Evolutionary conservation across 192 early-diverging fungal genomes (phyloP), one percentile per base, ranked within the genome.

Genomic region (Funneliformis geosporum): DNA sequence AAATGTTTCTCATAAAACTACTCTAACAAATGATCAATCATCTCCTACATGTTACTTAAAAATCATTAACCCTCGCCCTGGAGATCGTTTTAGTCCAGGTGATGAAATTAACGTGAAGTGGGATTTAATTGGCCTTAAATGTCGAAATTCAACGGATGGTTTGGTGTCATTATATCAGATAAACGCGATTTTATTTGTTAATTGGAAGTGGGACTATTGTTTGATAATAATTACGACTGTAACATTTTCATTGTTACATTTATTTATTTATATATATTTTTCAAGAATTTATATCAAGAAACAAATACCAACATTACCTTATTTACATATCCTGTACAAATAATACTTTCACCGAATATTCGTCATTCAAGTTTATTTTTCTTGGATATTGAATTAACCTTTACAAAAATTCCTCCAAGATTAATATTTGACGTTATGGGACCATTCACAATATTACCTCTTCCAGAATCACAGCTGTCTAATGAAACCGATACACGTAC

Each of bases 131-230:
- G 73, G 55, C 27, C 14, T 27, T 28, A 38, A 60, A 39, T 75
- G 55, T 60, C 6, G 23, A 14, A 33, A 28, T 46, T 40, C 23
- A 28, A 39, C 40, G 27, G 46, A 73, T 27, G 44, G 4, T 73
- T 12, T 50, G 10, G 46, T 27, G 16, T 8, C 27, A 28, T n/a
- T 50, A 46, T 47, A 75, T 61, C 23, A 75, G n/a, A 59, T 75
- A 1, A 55, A 75, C 60, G 59, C 21, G 27, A 55, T 61, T 60
- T n/a, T 75, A 25, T 75, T 75, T 40, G 21, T 59, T 60, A 75
- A 75, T 40, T 75, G 59, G 73, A 46, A 75, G 61, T 75, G 73
- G 73, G 55, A 61, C 8, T 75, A 75, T 33, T 28, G 38, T 6
- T 21, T 28, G 47, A 38, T 62, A 10, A 75, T 21, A 46, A 70